These are phyloP conservation scores for Tritrichomonas foetus DNA, from an alignment of 208 protist genomes.

Conservation along the genomic window DNA sequence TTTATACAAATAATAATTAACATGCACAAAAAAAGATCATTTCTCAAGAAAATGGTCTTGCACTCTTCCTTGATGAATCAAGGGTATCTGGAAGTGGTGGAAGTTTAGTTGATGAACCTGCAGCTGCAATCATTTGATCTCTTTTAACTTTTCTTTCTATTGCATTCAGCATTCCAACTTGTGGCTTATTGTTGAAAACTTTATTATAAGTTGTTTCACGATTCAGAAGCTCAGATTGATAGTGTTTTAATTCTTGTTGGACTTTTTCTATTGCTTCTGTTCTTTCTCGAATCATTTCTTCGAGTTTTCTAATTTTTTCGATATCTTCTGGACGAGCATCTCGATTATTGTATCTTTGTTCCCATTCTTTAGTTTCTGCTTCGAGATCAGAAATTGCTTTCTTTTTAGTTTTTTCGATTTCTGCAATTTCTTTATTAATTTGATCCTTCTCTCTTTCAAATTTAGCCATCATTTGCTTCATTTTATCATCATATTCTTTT, in stretches of 20 bases:
- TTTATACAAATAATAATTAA: no score
- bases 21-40: no score
- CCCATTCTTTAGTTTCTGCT: neutral
- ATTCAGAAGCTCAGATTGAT: neutral
- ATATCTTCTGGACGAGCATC: conserved; percentile 9
- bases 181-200: conserved; percentile 17
- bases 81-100: neutral
- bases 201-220: conserved; percentile 21
- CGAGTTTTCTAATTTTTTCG: neutral
- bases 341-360: neutral
- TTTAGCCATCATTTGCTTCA: neutral
- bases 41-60: no score
- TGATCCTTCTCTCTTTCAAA: neutral
- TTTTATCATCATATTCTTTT: conserved; percentile 34
- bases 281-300: neutral
- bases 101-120: neutral
- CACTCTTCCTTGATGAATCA: no score
- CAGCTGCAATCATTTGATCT: neutral
- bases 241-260: neutral
- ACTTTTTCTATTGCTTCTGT: neutral
- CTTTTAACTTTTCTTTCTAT: neutral
- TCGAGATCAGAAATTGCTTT: neutral
- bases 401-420: neutral
- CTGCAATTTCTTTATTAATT: neutral
- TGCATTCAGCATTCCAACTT: neutral